phyloP scores from a whole-genome alignment of 2,329 filamentous ascomycete species.

The Macrophomina phaseolina region DNA sequence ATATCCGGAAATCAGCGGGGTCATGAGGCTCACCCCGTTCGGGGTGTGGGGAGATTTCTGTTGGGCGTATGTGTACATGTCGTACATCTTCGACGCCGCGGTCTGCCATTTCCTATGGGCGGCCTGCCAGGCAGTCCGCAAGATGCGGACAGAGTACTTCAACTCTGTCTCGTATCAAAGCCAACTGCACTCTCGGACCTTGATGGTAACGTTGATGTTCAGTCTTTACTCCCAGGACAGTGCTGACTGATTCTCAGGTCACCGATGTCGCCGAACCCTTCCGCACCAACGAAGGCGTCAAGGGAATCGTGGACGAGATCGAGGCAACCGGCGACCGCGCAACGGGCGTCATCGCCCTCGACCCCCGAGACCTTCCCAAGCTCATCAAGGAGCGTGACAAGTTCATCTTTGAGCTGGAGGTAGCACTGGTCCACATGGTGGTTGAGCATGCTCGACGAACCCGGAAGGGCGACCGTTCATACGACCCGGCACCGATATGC shows the following conservation, averaged over 20 bases:
- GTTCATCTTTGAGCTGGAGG: too few species aligned
- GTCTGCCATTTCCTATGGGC: constrained; percentile 84
- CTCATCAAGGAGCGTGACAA: too few species aligned
- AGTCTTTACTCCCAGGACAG: neutral
- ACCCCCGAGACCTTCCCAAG: too few species aligned
- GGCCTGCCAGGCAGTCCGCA: constrained; percentile 79
- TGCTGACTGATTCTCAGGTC: neutral
- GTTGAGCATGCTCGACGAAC: too few species aligned
- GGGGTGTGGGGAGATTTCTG: constrained; percentile 56
- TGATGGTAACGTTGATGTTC: constrained; percentile 53
- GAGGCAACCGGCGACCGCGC: too few species aligned
- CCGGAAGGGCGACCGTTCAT: too few species aligned
- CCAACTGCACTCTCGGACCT: constrained; percentile 75
- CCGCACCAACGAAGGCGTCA: too few species aligned
- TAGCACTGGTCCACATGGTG: too few species aligned
- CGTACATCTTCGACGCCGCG: constrained; percentile 73
- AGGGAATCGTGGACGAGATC: too few species aligned
- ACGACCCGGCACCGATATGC: too few species aligned
- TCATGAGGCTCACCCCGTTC: constrained; percentile 64
- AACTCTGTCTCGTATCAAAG: constrained; percentile 85
- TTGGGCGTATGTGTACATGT: constrained; percentile 65
- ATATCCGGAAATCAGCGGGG: constrained; percentile 41
- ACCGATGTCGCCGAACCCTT: too few species aligned
- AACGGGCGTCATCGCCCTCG: too few species aligned
- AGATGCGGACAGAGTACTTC: constrained; percentile 78